A percentile compares a stretch with the other conserved stretches of the same genome.
Conservation (phyloP, 768 basidiomycete species). For the Suillus weaverae region DNA sequence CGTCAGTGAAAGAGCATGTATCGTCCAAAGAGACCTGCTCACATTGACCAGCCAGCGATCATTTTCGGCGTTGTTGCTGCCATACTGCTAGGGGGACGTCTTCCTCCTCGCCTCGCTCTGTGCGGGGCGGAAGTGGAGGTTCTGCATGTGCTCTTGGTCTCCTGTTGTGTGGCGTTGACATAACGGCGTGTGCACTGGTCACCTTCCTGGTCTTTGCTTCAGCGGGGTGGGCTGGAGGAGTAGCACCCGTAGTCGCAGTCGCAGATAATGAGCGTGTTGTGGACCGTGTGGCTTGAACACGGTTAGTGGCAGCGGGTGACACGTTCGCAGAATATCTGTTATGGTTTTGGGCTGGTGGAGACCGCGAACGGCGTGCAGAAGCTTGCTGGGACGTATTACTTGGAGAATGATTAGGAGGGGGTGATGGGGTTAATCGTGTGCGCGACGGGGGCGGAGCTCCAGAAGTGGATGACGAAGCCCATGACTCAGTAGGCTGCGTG, state of each 20-base stretch:
- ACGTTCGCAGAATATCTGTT: constrained; percentile 34
- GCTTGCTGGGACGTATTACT: constrained; percentile 28
- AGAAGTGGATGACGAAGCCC: constrained; percentile 32
- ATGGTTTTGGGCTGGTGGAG: constrained; percentile 48
- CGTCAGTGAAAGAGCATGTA: not conserved
- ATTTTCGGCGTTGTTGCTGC: constrained; percentile 65
- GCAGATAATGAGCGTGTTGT: constrained; percentile 65
- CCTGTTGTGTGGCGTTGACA: constrained; percentile 33
- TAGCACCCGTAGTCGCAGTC: constrained; percentile 51
- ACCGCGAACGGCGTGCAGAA: constrained; percentile 46
- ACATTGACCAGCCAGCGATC: not conserved
- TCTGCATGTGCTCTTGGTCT: constrained; percentile 46
- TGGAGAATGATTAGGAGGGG: constrained; percentile 31
- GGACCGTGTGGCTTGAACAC: constrained; percentile 34
- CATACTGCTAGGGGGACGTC: constrained; percentile 79
- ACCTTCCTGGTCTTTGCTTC: constrained; percentile 65
- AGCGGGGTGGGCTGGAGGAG: constrained; percentile 33
- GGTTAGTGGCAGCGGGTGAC: constrained; percentile 26
- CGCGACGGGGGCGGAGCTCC: constrained; percentile 24
- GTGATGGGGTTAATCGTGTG: constrained; percentile 34
- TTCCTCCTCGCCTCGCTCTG: constrained; percentile 59
- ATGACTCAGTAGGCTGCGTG: constrained; percentile 50
- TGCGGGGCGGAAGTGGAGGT: constrained; percentile 27
- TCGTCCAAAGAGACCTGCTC: not conserved
- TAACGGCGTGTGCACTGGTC: constrained; percentile 60